A percentile compares a stretch with the other conserved stretches of the same genome.
These are phyloP conservation scores for Astragalus membranaceus DNA, from an alignment of 306 rosid species.

Conservation along the genomic window DNA sequence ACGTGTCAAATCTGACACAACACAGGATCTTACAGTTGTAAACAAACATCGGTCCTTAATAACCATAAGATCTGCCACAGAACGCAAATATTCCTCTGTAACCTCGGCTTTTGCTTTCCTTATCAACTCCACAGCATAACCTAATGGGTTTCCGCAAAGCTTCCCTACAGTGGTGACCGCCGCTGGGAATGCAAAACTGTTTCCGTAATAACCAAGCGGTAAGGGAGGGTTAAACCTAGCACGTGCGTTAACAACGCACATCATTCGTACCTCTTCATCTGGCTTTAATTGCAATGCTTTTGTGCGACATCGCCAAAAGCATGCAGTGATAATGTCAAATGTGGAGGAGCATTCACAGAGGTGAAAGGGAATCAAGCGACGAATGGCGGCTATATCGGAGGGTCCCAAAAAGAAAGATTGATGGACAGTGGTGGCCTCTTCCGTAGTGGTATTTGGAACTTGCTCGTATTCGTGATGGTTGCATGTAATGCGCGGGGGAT, in stretches of 20 bases:
- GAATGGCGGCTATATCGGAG: neutral
- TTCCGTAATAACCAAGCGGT: constrained; percentile 23
- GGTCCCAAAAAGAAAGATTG: constrained; percentile 25
- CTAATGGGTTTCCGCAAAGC: neutral
- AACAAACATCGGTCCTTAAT: constrained; percentile 11
- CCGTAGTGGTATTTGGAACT: neutral
- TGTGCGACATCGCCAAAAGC: constrained; percentile 27
- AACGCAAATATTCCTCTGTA: constrained; percentile 35
- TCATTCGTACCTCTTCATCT: constrained; percentile 9
- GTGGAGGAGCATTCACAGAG: neutral
- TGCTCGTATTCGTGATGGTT: constrained; percentile 16
- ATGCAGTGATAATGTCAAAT: constrained; percentile 24
- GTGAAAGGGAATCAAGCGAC: constrained; percentile 7
- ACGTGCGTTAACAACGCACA: neutral
- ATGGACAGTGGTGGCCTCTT: neutral
- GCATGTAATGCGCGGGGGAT: constrained; percentile 3
- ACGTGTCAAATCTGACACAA: constrained; percentile 25
- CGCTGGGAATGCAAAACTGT: neutral
- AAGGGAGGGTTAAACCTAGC: neutral
- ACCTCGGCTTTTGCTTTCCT: constrained; percentile 20
- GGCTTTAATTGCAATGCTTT: constrained; percentile 25
- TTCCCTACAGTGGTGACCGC: neutral
- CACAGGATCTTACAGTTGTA: neutral
- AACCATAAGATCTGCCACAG: constrained; percentile 34
- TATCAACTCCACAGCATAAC: constrained; percentile 5